Evolutionary conservation across 495 filamentous ascomycete genomes (phyloP).

Genomic region (Podospora comata): DNA sequence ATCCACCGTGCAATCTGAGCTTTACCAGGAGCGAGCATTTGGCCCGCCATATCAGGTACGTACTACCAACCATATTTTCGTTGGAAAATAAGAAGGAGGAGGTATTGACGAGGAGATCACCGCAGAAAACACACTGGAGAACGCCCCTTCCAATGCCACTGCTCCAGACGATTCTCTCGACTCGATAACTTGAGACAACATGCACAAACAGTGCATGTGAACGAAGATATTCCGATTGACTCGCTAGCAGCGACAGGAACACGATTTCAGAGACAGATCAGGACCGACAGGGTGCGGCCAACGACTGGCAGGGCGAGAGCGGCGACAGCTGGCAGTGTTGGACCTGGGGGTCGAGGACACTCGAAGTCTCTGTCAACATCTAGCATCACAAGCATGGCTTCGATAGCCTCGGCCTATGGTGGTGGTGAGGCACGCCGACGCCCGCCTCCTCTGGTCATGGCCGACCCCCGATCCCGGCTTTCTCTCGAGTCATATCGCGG

Average conservation of each 20-base stretch:
- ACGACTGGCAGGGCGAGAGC: conserved; percentile 68
- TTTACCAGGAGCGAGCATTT: conserved; percentile 97
- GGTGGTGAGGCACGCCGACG: conserved; percentile 61
- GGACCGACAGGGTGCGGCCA: conserved; percentile 70
- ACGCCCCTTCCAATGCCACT: conserved; percentile 96
- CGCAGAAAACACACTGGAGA: conserved; percentile 94
- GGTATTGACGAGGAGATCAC: neutral
- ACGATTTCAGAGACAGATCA: conserved; percentile 88
- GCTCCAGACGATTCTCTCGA: conserved; percentile 89
- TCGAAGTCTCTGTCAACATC: conserved; percentile 80
- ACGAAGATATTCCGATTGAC: conserved; percentile 92
- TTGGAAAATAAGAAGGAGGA: conserved; percentile 9
- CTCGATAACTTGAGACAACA: conserved; percentile 96
- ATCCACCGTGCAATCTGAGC: conserved; percentile 88
- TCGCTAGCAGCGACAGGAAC: conserved; percentile 93
- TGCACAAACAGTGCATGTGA: conserved; percentile 95
- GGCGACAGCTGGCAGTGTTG: conserved; percentile 63
- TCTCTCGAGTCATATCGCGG: conserved; percentile 61
- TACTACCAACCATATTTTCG: neutral
- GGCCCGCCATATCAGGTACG: conserved; percentile 84
- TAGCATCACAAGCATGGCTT: conserved; percentile 61
- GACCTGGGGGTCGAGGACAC: conserved; percentile 69
- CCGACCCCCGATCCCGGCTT: conserved; percentile 61
- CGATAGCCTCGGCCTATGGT: conserved; percentile 68
- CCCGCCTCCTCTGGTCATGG: conserved; percentile 82